Evolutionary conservation across 192 early-diverging fungal species (phyloP).

Genomic region (Cladochytrium replicatum): DNA sequence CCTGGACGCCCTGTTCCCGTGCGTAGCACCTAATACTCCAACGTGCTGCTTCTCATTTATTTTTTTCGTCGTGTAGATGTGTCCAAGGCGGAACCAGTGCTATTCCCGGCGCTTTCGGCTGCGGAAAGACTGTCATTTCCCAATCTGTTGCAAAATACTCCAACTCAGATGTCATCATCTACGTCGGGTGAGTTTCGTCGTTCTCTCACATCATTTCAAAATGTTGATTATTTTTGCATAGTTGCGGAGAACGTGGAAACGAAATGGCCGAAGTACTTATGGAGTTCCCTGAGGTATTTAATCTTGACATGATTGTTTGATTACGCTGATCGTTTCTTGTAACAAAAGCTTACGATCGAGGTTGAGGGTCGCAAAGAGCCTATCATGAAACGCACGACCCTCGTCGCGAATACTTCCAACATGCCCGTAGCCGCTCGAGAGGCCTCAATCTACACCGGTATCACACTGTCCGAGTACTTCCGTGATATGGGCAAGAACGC

Average conservation of each 20-base stretch:
- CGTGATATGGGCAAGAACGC: slow-evolving; percentile 99
- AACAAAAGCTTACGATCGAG: slow-evolving; percentile 70
- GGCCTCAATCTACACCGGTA: slow-evolving; percentile 99
- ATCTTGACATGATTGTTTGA: background rate
- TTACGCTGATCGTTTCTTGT: slow-evolving; percentile 5
- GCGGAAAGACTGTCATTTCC: slow-evolving; percentile 99
- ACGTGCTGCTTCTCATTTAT: background rate
- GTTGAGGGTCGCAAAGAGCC: slow-evolving; percentile 92
- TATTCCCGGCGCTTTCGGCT: slow-evolving; percentile 99
- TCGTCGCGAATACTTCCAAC: slow-evolving; percentile 99
- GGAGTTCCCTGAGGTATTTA: slow-evolving; percentile 81
- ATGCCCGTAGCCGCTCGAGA: slow-evolving; percentile 99
- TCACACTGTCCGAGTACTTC: slow-evolving; percentile 99
- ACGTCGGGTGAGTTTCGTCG: slow-evolving; percentile 61
- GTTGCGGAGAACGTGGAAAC: slow-evolving; percentile 87
- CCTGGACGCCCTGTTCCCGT: slow-evolving; percentile 96
- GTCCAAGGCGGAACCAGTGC: slow-evolving; percentile 99
- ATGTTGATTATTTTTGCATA: slow-evolving; percentile 1
- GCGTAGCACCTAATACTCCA: slow-evolving; percentile 14
- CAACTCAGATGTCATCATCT: slow-evolving; percentile 99
- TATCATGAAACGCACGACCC: slow-evolving; percentile 99
- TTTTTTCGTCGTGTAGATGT: slow-evolving; percentile 43
- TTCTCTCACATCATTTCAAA: background rate
- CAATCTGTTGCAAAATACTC: slow-evolving; percentile 99
- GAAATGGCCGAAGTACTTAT: slow-evolving; percentile 99